Conservation (phyloP, 1,284 basidiomycete species). For the Boletellus deceptivus region DNA sequence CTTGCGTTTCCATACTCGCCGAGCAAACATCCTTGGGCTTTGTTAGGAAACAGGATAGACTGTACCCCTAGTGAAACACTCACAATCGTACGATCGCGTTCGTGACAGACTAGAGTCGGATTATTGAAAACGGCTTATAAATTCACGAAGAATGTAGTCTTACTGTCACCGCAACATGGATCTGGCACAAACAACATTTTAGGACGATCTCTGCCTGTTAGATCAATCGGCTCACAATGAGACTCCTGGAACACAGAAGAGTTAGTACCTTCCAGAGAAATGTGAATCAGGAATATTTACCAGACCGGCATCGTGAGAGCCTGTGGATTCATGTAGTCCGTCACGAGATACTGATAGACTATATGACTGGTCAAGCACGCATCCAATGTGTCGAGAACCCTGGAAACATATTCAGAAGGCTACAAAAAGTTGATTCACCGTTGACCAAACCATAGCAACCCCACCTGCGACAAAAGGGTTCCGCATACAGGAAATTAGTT, state of each 20-base stretch:
- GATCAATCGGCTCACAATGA: conserved; percentile 37
- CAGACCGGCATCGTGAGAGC: conserved; percentile 45
- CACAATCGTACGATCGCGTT: conserved; percentile 27
- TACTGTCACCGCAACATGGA: conserved; percentile 46
- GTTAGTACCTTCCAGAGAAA: background rate
- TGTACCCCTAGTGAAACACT: background rate
- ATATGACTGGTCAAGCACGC: conserved; percentile 47
- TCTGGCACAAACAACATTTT: conserved; percentile 23
- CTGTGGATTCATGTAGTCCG: conserved; percentile 43
- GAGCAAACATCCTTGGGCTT: conserved; percentile 37
- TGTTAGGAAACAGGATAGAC: background rate
- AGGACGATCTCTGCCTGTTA: background rate
- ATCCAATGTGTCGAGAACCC: conserved; percentile 24
- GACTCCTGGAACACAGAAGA: conserved; percentile 35
- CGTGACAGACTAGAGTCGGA: conserved; percentile 38
- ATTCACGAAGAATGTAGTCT: conserved; percentile 11
- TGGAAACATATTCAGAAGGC: background rate
- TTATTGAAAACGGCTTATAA: background rate
- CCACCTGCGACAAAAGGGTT: conserved; percentile 1
- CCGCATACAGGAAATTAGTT: too few species aligned
- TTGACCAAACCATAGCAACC: conserved; percentile 21
- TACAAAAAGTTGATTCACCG: background rate
- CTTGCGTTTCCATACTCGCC: conserved; percentile 41
- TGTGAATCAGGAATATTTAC: conserved; percentile 31
- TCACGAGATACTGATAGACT: conserved; percentile 52